phyloP scores from a whole-genome alignment of 257 asterid species.

The Gentiana macrophylla region DNA sequence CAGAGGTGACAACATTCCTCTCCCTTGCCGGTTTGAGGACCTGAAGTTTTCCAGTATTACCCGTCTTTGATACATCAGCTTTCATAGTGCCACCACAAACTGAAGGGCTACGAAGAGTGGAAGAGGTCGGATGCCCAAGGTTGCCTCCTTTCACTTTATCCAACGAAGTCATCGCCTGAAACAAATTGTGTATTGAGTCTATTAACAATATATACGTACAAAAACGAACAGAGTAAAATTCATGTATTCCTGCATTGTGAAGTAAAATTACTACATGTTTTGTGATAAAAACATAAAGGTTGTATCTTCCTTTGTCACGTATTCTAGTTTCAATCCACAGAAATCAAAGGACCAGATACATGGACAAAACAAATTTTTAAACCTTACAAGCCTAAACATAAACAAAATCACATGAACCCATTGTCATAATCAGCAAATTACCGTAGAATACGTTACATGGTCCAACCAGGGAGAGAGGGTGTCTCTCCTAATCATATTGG shows the following conservation, averaged over 20 bases:
- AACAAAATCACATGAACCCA: no score
- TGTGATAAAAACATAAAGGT: no score
- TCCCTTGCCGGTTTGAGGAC: conserved; percentile 67
- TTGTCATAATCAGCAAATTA: not conserved
- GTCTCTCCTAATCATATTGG: not conserved
- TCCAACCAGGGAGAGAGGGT: not conserved
- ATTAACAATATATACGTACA: no score
- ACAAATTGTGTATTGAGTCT: not conserved
- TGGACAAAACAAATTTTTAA: no score
- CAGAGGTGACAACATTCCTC: conserved; percentile 44
- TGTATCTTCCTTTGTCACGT: not conserved
- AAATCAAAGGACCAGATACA: not conserved
- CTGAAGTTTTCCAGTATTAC: conserved; percentile 59
- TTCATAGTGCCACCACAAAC: conserved; percentile 45
- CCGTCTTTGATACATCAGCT: conserved; percentile 39
- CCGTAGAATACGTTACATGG: not conserved
- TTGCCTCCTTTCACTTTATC: conserved; percentile 59
- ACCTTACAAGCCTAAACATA: no score
- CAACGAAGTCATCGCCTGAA: conserved; percentile 47
- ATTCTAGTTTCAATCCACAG: no score
- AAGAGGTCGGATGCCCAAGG: conserved; percentile 40
- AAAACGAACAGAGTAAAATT: no score
- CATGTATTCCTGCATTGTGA: no score
- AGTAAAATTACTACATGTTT: no score
- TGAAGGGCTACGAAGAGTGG: conserved; percentile 38